Base-by-base conservation (phyloP, 805 yeast genomes). In the Saccharomyces eubayanus region DNA sequence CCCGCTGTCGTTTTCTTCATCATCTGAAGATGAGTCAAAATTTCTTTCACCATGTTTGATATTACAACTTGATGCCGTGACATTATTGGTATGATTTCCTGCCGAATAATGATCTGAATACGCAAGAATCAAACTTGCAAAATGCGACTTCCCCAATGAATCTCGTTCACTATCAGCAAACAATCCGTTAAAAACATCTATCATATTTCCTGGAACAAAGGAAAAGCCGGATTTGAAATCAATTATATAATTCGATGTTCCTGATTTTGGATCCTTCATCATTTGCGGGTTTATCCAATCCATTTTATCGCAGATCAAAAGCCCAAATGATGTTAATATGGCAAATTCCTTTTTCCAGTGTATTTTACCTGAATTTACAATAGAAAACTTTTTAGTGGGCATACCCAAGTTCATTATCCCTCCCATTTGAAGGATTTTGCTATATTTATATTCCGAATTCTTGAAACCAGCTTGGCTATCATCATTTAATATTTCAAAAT, bases 281-380 rank as follows among this genome's bases (percentile, higher is more conserved):
- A 66, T 49, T 45, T 53, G 55, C 6, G 74, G 70, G 20, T 65
- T 60, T 1, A 69, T 64, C 59, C 63, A 69, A 28, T 71, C 69
- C 47, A 72, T 57, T 48, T 69, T 71, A 45, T 75, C 77, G 62
- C 74, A 80, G 30, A 80, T 65, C 12, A 78, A 66, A 21, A 80
- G 57, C 1, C 84, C 84, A 55, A 77, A 72, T 0, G 78, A 67
- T 0, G 84, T 80, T 48, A 80, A 61, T n/a, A 80, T 63, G 27
- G 76, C 80, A 59, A 68, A 75, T 52, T 74, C 74, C 36, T 69
- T 72, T 53, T 68, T 77, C 83, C 82, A 78, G 14, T 60, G 56
- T 11, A 61, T 64, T 49, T 58, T 62, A 36, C 55, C 64, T 27
- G 60, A 52, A 1, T 70, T 70, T 11, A 66, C 66, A 4, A 71